Conservation (phyloP, 2,329 filamentous ascomycete species). For the Fusarium scirpi region DNA sequence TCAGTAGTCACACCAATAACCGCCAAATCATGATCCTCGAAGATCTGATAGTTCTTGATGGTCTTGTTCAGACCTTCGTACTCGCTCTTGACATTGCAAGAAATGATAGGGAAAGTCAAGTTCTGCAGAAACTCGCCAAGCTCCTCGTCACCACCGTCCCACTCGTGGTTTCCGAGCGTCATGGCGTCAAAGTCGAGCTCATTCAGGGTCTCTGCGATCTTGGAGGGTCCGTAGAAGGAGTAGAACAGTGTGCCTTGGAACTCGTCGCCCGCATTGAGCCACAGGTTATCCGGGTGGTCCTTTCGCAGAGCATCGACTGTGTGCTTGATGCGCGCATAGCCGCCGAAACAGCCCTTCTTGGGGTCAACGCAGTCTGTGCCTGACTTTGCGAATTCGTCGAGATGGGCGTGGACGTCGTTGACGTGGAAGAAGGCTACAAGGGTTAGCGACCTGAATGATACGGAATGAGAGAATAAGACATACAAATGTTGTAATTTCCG, state of each 20-base stretch:
- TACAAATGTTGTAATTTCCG: conserved; percentile 67
- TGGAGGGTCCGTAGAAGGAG: conserved; percentile 73
- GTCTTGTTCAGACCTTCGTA: conserved; percentile 70
- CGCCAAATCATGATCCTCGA: conserved; percentile 69
- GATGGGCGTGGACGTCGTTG: conserved; percentile 76
- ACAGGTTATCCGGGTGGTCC: conserved; percentile 69
- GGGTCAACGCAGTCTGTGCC: conserved; percentile 71
- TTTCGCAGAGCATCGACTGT: conserved; percentile 68
- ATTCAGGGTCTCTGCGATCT: conserved; percentile 75
- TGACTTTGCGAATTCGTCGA: conserved; percentile 71
- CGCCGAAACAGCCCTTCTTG: conserved; percentile 70
- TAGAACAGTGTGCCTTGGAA: conserved; percentile 78
- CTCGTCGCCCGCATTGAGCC: conserved; percentile 76
- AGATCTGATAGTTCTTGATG: conserved; percentile 75
- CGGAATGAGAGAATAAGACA: conserved; percentile 12
- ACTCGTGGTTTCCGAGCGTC: conserved; percentile 76
- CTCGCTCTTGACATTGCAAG: conserved; percentile 72
- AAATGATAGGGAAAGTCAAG: conserved; percentile 73
- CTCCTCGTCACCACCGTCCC: conserved; percentile 72
- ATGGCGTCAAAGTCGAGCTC: conserved; percentile 75
- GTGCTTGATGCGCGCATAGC: conserved; percentile 73
- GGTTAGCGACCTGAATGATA: background rate
- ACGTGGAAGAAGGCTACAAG: conserved; percentile 71
- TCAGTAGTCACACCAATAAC: conserved; percentile 74
- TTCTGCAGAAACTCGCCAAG: conserved; percentile 72